A percentile compares a stretch with the other conserved stretches of the same genome.
These are phyloP conservation scores for Geotrichum restrictum DNA, from an alignment of 1,139 yeast genomes.

Conservation along the genomic window DNA sequence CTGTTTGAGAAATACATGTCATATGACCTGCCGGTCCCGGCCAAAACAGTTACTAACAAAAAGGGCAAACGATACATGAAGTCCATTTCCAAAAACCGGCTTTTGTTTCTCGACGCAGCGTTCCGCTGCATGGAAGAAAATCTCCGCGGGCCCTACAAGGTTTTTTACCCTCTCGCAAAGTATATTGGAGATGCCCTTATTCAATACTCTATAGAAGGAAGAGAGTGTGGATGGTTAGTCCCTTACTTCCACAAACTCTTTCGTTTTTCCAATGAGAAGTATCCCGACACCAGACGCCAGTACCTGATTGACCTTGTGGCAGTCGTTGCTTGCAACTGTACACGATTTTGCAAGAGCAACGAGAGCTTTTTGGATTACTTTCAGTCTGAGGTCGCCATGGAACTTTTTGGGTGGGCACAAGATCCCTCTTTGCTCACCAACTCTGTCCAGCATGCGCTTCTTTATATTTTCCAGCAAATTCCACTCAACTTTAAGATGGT, in stretches of 20 bases:
- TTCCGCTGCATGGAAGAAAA: background rate
- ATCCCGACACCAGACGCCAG: background rate
- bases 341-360: background rate
- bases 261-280: background rate
- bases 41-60: background rate
- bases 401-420: background rate
- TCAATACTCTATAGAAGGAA: background rate
- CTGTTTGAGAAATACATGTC: slow-evolving; percentile 1
- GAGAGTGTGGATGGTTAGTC: background rate
- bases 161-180: background rate
- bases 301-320: background rate
- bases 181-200: background rate
- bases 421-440: background rate
- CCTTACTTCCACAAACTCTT: slow-evolving; percentile 4
- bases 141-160: background rate
- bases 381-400: background rate
- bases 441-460: slow-evolving; percentile 2
- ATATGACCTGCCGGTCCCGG: background rate
- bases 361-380: background rate
- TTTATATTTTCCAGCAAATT: background rate
- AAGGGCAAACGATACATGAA: background rate
- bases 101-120: background rate
- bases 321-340: background rate
- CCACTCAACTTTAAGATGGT: background rate
- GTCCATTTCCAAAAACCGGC: background rate